Percentiles rank a stretch among this genome's conserved stretches.
Conservation (phyloP, 2,329 filamentous ascomycete genomes). For the Onygenales sp. region DNA sequence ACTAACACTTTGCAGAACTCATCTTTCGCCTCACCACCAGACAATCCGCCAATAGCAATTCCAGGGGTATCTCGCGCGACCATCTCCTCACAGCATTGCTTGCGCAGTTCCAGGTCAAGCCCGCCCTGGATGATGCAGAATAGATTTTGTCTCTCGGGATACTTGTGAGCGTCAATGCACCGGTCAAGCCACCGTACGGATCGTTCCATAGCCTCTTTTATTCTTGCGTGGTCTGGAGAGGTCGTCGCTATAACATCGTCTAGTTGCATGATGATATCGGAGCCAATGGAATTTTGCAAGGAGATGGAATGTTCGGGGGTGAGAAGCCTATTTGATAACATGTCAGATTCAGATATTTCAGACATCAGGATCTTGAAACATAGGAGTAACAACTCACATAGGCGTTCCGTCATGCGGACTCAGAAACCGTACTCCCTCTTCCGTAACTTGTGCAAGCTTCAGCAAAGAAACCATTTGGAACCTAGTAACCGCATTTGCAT, state of each 20-base stretch:
- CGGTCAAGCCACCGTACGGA: constrained; percentile 93
- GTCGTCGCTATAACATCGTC: constrained; percentile 97
- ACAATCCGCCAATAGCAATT: constrained; percentile 91
- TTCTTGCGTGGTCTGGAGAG: constrained; percentile 76
- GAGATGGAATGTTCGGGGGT: constrained; percentile 96
- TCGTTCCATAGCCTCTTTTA: constrained; percentile 89
- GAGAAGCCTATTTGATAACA: constrained; percentile 50
- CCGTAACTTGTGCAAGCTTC: constrained; percentile 85
- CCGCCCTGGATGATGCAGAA: constrained; percentile 99
- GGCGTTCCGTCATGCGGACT: constrained; percentile 90
- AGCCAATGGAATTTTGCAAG: constrained; percentile 92
- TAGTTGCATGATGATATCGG: constrained; percentile 98
- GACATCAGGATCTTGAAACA: not conserved
- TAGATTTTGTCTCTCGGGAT: constrained; percentile 75
- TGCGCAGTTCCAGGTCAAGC: constrained; percentile 75
- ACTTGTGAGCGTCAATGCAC: constrained; percentile 81
- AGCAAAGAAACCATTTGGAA: constrained; percentile 99
- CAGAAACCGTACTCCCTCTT: constrained; percentile 92
- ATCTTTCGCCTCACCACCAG: constrained; percentile 86
- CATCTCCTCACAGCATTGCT: constrained; percentile 79
- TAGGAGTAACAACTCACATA: constrained; percentile 48
- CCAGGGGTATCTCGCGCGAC: constrained; percentile 82
- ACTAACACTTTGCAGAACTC: constrained; percentile 74
- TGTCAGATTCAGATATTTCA: not conserved
- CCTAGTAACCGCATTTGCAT: constrained; percentile 36